phyloP scores from a whole-genome alignment of 2,329 filamentous ascomycete species.

The Phaeophleospora eucalypticola region DNA sequence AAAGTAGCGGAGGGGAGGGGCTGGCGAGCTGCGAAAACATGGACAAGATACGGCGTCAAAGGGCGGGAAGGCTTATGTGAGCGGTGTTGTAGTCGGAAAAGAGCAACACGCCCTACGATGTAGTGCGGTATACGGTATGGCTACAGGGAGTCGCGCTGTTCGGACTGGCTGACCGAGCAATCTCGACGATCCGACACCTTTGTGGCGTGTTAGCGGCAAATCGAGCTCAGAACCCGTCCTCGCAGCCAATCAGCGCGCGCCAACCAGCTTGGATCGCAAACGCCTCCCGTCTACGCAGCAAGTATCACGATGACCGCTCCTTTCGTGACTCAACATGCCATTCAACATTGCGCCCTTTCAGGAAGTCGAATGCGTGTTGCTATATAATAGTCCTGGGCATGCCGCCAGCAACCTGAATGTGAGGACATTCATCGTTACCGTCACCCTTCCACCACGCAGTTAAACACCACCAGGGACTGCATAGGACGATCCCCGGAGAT shows the following conservation, averaged over 20 bases:
- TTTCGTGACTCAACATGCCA: conserved; percentile 5
- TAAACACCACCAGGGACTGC: too few relatives aligned
- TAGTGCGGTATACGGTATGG: background rate
- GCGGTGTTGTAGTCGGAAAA: background rate
- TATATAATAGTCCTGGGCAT: conserved; percentile 2
- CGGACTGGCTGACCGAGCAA: too few relatives aligned
- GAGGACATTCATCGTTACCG: too few relatives aligned
- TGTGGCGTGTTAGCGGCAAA: background rate
- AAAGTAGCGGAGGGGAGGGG: background rate
- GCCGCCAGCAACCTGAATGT: background rate
- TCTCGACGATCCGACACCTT: too few relatives aligned
- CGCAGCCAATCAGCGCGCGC: background rate
- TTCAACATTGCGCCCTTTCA: conserved; percentile 1
- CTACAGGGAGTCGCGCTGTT: too few relatives aligned
- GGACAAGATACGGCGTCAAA: background rate
- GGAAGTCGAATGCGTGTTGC: background rate
- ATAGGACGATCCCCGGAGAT: too few relatives aligned
- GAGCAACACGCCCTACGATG: background rate
- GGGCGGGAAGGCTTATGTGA: background rate
- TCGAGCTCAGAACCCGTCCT: too few relatives aligned
- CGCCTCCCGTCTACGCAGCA: background rate
- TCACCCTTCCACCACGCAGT: too few relatives aligned
- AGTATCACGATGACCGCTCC: too few relatives aligned
- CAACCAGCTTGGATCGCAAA: background rate
- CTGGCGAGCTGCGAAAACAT: background rate